phyloP scores from a whole-genome alignment of 2,329 filamentous ascomycete genomes.

The Incumbomyces delicatus region DNA sequence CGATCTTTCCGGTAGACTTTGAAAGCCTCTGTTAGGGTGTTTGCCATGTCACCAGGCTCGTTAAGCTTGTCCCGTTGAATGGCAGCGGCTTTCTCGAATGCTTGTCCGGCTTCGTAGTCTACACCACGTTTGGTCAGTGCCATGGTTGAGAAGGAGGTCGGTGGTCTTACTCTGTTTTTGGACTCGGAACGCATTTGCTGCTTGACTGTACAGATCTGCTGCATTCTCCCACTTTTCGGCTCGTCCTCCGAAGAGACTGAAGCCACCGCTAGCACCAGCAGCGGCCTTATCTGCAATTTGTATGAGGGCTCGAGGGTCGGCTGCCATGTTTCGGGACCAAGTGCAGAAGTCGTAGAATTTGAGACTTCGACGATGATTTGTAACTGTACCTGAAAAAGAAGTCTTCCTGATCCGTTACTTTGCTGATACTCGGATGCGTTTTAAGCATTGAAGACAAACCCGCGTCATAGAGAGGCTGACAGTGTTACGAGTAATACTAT shows the following conservation, averaged over 20 bases:
- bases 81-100: slow-evolving; percentile 76
- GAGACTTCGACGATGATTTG: neutral
- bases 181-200: slow-evolving; percentile 84
- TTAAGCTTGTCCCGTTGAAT: slow-evolving; percentile 74
- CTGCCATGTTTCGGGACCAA: slow-evolving; percentile 47
- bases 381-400: neutral
- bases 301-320: slow-evolving; percentile 67
- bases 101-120: slow-evolving; percentile 78
- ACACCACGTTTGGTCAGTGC: slow-evolving; percentile 2
- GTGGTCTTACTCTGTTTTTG: slow-evolving; percentile 62
- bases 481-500: too few relatives aligned
- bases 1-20: slow-evolving; percentile 85
- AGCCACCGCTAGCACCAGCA: slow-evolving; percentile 64
- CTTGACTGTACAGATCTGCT: slow-evolving; percentile 76
- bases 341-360: neutral
- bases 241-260: slow-evolving; percentile 78
- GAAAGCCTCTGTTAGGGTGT: slow-evolving; percentile 80
- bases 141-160: neutral
- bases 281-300: slow-evolving; percentile 84
- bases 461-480: neutral
- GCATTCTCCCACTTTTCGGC: slow-evolving; percentile 86
- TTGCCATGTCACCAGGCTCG: slow-evolving; percentile 86
- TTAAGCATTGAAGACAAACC: neutral
- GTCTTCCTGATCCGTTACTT: too few relatives aligned
- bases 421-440: neutral